Evolutionary conservation across 805 yeast genomes (phyloP).

Genomic region (Yamadazyma nakazawae): DNA sequence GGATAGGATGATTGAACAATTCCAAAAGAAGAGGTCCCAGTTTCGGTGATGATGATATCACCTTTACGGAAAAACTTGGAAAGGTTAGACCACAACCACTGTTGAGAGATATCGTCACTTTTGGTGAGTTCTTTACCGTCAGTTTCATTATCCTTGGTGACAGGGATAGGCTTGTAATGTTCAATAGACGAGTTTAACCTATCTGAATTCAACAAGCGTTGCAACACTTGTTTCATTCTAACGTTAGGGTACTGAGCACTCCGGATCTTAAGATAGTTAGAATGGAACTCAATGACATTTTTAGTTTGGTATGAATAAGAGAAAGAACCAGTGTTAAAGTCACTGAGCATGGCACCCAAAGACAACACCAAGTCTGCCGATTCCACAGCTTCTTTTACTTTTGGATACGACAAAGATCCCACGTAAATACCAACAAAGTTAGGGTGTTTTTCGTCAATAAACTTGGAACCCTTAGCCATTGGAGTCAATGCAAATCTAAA

Average conservation of each 20-base stretch:
- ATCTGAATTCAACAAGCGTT: slow-evolving; percentile 16
- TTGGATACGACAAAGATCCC: slow-evolving; percentile 60
- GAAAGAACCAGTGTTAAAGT: slow-evolving; percentile 88
- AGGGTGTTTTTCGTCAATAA: slow-evolving; percentile 64
- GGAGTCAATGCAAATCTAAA: slow-evolving; percentile 86
- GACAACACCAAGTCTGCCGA: slow-evolving; percentile 64
- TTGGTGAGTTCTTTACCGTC: slow-evolving; percentile 5
- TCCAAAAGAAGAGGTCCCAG: slow-evolving; percentile 37
- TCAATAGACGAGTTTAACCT: slow-evolving; percentile 9
- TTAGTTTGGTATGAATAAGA: slow-evolving; percentile 71
- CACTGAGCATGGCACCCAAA: slow-evolving; percentile 80
- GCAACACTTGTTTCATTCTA: slow-evolving; percentile 54
- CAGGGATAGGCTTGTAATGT: slow-evolving; percentile 12
- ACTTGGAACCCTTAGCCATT: slow-evolving; percentile 73
- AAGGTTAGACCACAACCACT: slow-evolving; percentile 30
- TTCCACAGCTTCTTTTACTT: slow-evolving; percentile 15
- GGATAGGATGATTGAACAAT: slow-evolving; percentile 31
- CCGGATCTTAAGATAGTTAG: slow-evolving; percentile 68
- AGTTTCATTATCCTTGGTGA: slow-evolving; percentile 16
- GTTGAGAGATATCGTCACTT: slow-evolving; percentile 20
- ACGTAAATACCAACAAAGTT: slow-evolving; percentile 84
- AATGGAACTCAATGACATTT: slow-evolving; percentile 76
- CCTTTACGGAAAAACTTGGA: slow-evolving; percentile 28
- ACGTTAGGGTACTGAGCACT: slow-evolving; percentile 70
- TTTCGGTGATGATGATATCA: slow-evolving; percentile 32